Base-by-base conservation (phyloP, 257 asterid genomes). In the Linderniella brevidens region DNA sequence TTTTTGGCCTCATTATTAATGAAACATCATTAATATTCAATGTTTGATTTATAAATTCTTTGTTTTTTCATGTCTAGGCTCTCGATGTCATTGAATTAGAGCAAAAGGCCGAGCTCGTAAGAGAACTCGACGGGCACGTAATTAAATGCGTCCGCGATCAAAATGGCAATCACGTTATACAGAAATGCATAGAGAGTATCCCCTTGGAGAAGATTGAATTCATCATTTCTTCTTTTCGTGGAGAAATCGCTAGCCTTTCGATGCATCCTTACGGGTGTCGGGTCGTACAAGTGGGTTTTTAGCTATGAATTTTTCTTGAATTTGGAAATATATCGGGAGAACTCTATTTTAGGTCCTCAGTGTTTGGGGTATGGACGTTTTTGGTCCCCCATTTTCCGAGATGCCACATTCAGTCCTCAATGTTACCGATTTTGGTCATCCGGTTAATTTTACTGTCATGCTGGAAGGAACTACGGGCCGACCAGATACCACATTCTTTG, bases 181-280 rank as follows among this genome's bases (percentile, higher is more conserved):
- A 79, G 37, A 79, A 79, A 58, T 79, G 92, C 66, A 79, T 76
- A 9, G 92, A 76, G 63, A 66, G 81, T 56, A 69, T 72, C 11
- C 86, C 92, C 9, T 56, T 63, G 29, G 71, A 66, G 12, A 64
- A 53, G 8, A 75, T 75, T 49, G 66, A 64, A 11, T 75, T 79
- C 59, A 57, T 79, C 13, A 61, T 76, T 54, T 60, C 79, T 43
- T 72, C 76, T 11, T 79, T 75, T 46, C 72, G 60, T 37, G 86
- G 79, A 37, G 79, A 79, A 67, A 86, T 79, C 56, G 77, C 74
- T 29, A 55, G 65, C 36, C 82, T 79, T 56, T 75, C 92, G n/a
- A 79, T 67, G 71, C 92, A 79, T 68, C 86, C 92, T 29, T 79
- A 76, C 58, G 92, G 92, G 38, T 75, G 86, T 48, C 86, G 92